These are phyloP conservation scores for Millerozyma miso DNA, from an alignment of 805 yeast species.

Conservation along the genomic window DNA sequence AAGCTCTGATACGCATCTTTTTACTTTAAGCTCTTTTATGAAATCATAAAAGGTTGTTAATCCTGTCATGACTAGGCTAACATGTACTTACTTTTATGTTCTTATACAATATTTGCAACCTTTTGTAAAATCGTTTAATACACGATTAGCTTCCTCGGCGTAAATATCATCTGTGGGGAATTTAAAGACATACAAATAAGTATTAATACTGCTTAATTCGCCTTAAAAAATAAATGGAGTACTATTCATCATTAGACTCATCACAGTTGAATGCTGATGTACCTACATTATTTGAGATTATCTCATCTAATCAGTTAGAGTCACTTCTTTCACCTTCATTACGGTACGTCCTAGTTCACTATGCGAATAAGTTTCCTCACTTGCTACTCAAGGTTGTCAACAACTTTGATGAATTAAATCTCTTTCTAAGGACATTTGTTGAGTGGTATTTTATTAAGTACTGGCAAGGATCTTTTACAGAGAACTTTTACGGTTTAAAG, in stretches of 20 bases:
- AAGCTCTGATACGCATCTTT: background rate
- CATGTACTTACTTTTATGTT: background rate
- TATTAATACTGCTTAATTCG: too few relatives aligned
- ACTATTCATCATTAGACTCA: slow-evolving; percentile 75
- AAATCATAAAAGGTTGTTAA: background rate
- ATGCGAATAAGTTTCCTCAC: slow-evolving; percentile 74
- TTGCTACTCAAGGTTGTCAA: slow-evolving; percentile 58
- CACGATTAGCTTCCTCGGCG: background rate
- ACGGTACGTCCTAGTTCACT: slow-evolving; percentile 73
- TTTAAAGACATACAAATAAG: background rate
- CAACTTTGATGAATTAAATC: slow-evolving; percentile 72
- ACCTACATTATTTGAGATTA: slow-evolving; percentile 86
- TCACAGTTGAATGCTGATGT: slow-evolving; percentile 66
- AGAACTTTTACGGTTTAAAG: slow-evolving; percentile 87
- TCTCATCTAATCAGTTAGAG: slow-evolving; percentile 78
- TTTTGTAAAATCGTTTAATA: background rate
- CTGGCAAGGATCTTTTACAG: slow-evolving; percentile 87
- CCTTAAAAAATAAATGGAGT: slow-evolving; percentile 52
- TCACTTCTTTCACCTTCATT: slow-evolving; percentile 76
- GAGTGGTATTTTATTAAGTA: slow-evolving; percentile 66
- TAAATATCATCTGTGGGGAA: background rate
- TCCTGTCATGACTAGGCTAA: too few relatives aligned
- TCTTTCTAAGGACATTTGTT: slow-evolving; percentile 54
- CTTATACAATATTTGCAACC: background rate
- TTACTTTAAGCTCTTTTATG: background rate